phyloP scores from a whole-genome alignment of 345 rosid genomes.

The Arabidopsis arenosa region DNA sequence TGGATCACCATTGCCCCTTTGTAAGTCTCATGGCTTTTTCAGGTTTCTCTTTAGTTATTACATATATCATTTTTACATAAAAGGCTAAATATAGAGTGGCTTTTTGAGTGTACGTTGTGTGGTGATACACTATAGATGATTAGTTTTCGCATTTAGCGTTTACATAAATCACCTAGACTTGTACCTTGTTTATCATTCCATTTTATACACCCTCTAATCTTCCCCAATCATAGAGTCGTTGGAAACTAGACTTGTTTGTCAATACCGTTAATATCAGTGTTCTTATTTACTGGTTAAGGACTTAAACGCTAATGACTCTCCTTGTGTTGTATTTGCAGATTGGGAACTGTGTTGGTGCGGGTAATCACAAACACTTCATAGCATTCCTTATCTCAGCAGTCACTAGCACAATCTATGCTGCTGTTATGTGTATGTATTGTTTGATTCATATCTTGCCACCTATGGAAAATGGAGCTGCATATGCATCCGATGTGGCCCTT shows the following conservation, averaged over 20 bases:
- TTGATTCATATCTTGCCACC: conserved; percentile 65
- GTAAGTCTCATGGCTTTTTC: conserved; percentile 57
- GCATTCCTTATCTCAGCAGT: conserved; percentile 76
- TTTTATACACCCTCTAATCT: not conserved
- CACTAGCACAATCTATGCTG: conserved; percentile 54
- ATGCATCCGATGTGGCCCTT: conserved; percentile 30
- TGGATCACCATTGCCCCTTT: conserved; percentile 99
- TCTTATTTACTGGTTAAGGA: conserved; percentile 13
- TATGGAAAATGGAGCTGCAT: conserved; percentile 29
- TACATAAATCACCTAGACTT: conserved; percentile 8
- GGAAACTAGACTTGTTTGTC: not conserved
- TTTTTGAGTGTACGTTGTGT: conserved; percentile 5
- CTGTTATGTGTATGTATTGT: conserved; percentile 53
- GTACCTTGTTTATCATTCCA: conserved; percentile 10
- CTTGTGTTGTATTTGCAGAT: conserved; percentile 59
- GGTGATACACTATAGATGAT: not conserved
- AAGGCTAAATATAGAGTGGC: not conserved
- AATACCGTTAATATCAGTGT: conserved; percentile 4
- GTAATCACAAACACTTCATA: conserved; percentile 70
- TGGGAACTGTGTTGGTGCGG: conserved; percentile 94
- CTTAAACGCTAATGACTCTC: conserved; percentile 12
- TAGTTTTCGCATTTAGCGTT: not conserved
- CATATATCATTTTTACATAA: not conserved
- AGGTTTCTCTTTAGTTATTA: not conserved
- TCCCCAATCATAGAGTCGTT: conserved; percentile 4